phyloP scores from a whole-genome alignment of 2,329 filamentous ascomycete genomes.

The Nemania abortiva region DNA sequence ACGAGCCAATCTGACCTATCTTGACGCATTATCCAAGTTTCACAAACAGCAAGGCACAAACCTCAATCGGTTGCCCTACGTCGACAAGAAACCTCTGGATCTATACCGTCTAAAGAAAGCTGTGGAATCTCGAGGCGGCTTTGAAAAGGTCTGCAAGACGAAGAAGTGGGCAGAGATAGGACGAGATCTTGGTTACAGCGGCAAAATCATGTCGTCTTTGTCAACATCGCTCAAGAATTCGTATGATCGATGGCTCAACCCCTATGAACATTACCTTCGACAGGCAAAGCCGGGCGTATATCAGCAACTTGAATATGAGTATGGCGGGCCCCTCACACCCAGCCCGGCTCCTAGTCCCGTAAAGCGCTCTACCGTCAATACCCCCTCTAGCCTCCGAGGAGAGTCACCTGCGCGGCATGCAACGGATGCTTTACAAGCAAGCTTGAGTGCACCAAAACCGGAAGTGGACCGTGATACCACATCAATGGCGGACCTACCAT shows the following conservation, averaged over 20 bases:
- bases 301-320: slow-evolving; percentile 91
- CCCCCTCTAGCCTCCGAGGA: slow-evolving; percentile 67
- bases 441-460: slow-evolving; percentile 59
- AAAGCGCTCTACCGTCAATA: slow-evolving; percentile 72
- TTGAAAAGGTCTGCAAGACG: slow-evolving; percentile 94
- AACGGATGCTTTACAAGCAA: slow-evolving; percentile 65
- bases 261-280: slow-evolving; percentile 94
- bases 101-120: slow-evolving; percentile 97
- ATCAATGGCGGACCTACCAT: slow-evolving; percentile 59
- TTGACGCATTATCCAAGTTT: slow-evolving; percentile 94
- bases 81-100: slow-evolving; percentile 97
- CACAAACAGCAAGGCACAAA: slow-evolving; percentile 97
- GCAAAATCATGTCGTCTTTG: slow-evolving; percentile 99
- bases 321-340: slow-evolving; percentile 91
- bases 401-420: slow-evolving; percentile 76
- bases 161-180: slow-evolving; percentile 99
- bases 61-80: slow-evolving; percentile 92
- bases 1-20: slow-evolving; percentile 93
- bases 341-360: slow-evolving; percentile 76
- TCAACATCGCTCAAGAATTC: slow-evolving; percentile 99
- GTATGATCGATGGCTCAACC: slow-evolving; percentile 95
- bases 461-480: slow-evolving; percentile 62
- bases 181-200: slow-evolving; percentile 94
- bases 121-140: slow-evolving; percentile 92
- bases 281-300: slow-evolving; percentile 96